Conservation (phyloP, 2,329 filamentous ascomycete species). For the Hypoxylon sp. region DNA sequence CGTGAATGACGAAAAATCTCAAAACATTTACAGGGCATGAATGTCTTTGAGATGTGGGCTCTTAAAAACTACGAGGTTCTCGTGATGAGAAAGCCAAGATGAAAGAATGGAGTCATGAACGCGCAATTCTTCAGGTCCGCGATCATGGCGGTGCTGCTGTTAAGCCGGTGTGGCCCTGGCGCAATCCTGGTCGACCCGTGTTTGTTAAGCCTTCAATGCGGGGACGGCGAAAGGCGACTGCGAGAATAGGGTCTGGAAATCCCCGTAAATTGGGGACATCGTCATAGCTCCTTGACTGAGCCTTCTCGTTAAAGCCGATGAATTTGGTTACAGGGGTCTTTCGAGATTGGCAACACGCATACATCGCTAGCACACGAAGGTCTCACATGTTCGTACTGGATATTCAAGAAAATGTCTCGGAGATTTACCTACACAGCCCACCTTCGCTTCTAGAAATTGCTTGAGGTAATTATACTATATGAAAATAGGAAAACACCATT, state of each 20-base stretch:
- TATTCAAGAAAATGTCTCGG: conserved; percentile 30
- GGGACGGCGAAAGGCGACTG: conserved; percentile 8
- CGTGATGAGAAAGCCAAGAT: conserved; percentile 9
- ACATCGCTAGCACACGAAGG: conserved; percentile 21
- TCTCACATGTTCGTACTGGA: conserved; percentile 27
- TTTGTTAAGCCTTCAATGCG: background rate
- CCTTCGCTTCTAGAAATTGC: conserved; percentile 16
- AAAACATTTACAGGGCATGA: background rate
- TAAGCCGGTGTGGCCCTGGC: background rate
- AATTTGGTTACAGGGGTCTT: conserved; percentile 6
- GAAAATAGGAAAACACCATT: background rate
- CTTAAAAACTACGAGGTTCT: conserved; percentile 1
- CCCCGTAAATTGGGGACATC: conserved; percentile 11
- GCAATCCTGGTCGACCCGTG: background rate
- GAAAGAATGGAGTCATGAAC: conserved; percentile 7
- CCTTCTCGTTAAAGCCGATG: conserved; percentile 22
- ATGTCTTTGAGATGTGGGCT: background rate
- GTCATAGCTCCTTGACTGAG: conserved; percentile 25
- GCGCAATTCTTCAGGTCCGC: conserved; percentile 27
- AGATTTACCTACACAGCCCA: conserved; percentile 18
- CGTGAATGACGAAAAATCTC: conserved; percentile 23
- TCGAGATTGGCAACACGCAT: conserved; percentile 10
- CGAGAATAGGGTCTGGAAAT: conserved; percentile 24
- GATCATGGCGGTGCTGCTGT: conserved; percentile 35
- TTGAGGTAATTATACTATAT: conserved; percentile 18